Percentiles rank a stretch among this genome's conserved stretches.
Evolutionary conservation across 148 eudicot genomes (phyloP).

Genomic region (Amaranthus cruentus): DNA sequence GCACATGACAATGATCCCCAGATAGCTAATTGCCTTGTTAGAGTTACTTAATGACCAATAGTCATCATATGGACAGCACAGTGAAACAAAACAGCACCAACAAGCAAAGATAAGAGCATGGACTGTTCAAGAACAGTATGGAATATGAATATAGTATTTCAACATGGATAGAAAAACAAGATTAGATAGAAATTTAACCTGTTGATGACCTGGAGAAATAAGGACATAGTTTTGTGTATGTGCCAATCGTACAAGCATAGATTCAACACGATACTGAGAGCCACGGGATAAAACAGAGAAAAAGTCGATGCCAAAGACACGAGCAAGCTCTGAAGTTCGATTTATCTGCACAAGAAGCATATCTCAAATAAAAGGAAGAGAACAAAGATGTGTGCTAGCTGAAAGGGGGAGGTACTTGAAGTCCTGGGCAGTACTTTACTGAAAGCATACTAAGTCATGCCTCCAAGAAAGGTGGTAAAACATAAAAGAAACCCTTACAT

Average conservation of each 20-base stretch:
- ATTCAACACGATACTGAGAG: constrained; percentile 98
- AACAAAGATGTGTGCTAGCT: background rate
- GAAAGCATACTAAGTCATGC: background rate
- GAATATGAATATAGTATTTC: no score
- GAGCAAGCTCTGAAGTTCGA: constrained; percentile 95
- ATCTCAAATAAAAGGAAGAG: constrained; percentile 1
- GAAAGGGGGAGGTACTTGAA: background rate
- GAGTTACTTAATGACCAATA: background rate
- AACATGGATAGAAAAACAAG: background rate
- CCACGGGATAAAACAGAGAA: constrained; percentile 97
- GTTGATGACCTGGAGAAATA: constrained; percentile 77
- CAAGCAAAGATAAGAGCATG: background rate
- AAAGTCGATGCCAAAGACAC: constrained; percentile 94
- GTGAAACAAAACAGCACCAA: no score
- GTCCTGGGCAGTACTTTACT: background rate
- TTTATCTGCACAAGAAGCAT: constrained; percentile 50
- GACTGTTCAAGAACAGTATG: background rate
- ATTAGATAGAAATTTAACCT: constrained; percentile 36
- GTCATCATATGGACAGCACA: background rate
- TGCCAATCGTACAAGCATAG: constrained; percentile 87
- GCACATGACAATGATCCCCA: no score
- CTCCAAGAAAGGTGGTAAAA: background rate
- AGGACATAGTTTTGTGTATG: constrained; percentile 89
- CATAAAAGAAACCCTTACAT: background rate
- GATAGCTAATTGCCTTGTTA: background rate